Base-by-base conservation (phyloP, 495 filamentous ascomycete species). In the Xylaria longipes region DNA sequence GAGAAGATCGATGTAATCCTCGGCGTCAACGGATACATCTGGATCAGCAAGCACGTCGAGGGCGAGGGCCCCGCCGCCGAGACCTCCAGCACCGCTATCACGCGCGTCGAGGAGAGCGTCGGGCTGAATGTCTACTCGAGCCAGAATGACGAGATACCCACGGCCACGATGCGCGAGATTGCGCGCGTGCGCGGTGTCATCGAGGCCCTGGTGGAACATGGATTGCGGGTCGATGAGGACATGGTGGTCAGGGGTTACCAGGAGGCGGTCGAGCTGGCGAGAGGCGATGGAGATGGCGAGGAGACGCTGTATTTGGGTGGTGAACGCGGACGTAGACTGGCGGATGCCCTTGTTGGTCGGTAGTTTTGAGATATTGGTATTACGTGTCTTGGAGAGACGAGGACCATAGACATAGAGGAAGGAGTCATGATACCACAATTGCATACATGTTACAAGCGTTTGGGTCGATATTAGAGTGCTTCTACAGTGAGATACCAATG, bases 1-100 rank as follows among this genome's bases (percentile, higher is more conserved):
- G 95, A 92, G 2, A 92, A 92, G 46, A 87, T 99, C 25, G 94
- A 97, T 78, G 89, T 98, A 14, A 86, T 97, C 39, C 83, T 98
- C 6, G 96, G 96, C 0, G 95, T 99, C 15, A 99, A 99, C 77
- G 96, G 96, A 6, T 98, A 94, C 76, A 93, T 98, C 66, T 98
- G 93, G 91, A 94, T 99, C 73, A 89, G 90, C 74, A 94, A 93
- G 83, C 92, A 94, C 74, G 82, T 89, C 1, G 86, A 90, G 52
- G 83, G 83, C 6, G 85, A 84, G 15, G 78, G 76, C 0, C 77
- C 74, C 7, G 84, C 79, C 43, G 75, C 80, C 2, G 85, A 85
- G 71, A 73, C 75, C 20, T 74, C 78, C 37, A 65, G 64, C 0
- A 75, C 81, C 71, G 89, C 76, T 15, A 93, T 97, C 72, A 97